phyloP scores from a whole-genome alignment of 1,139 yeast species.

The Oligophagozyma castellii region DNA sequence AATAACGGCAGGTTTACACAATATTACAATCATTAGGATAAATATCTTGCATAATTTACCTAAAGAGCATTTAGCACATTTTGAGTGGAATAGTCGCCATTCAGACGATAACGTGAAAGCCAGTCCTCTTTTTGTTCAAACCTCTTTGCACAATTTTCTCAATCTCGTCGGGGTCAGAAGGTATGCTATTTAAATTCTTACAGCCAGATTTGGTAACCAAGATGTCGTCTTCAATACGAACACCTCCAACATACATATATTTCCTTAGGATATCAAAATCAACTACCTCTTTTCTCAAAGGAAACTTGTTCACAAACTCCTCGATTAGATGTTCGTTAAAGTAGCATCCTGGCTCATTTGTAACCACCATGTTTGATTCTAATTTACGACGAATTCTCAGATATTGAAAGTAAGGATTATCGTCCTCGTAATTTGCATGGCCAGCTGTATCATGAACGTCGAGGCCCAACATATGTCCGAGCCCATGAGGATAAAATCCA shows the following conservation, averaged over 20 bases:
- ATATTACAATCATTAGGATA: too few relatives aligned
- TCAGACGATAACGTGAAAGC: constrained; percentile 36
- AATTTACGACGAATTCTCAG: constrained; percentile 69
- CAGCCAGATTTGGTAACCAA: constrained; percentile 62
- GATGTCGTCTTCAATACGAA: constrained; percentile 89
- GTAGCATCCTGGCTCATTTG: constrained; percentile 92
- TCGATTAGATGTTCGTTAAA: constrained; percentile 73
- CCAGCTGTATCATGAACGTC: constrained; percentile 97
- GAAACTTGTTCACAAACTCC: constrained; percentile 41
- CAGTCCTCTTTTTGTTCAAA: constrained; percentile 42
- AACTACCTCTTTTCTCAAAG: constrained; percentile 45
- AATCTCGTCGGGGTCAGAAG: constrained; percentile 76
- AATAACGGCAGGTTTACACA: too few relatives aligned
- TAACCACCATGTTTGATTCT: constrained; percentile 68
- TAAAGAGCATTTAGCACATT: too few relatives aligned
- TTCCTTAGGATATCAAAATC: constrained; percentile 52
- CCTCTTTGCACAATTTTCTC: constrained; percentile 64
- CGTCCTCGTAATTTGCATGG: constrained; percentile 66
- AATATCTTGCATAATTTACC: too few relatives aligned
- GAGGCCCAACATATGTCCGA: constrained; percentile 88
- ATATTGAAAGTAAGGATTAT: constrained; percentile 59
- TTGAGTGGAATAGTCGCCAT: too few relatives aligned
- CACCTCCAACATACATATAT: constrained; percentile 88
- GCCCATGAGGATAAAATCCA: constrained; percentile 85
- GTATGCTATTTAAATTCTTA: constrained; percentile 70